These are phyloP conservation scores for Suillus bovinus DNA, from an alignment of 768 basidiomycete species.

Conservation along the genomic window DNA sequence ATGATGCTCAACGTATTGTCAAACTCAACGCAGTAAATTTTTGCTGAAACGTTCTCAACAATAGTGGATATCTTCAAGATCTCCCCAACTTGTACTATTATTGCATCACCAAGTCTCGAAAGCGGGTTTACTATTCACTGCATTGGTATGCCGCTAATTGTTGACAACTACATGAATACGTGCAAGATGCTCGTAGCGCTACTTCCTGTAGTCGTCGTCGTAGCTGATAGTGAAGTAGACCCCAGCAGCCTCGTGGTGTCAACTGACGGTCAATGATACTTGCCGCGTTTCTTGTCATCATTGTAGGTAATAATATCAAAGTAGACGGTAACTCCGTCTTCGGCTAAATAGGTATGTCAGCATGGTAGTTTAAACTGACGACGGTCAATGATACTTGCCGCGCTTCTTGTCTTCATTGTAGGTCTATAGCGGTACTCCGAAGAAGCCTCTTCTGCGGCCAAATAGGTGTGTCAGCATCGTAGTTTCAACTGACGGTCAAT, in stretches of 20 bases:
- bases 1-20: neutral
- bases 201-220: neutral
- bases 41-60: neutral
- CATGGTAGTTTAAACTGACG: neutral
- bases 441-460: neutral
- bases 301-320: neutral
- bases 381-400: neutral
- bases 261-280: neutral
- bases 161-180: too few species aligned
- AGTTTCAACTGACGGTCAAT: too few species aligned
- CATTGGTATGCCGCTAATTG: neutral
- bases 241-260: neutral
- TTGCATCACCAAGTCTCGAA: neutral
- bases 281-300: neutral
- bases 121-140: neutral
- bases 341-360: neutral
- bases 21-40: neutral
- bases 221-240: neutral
- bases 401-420: neutral
- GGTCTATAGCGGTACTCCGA: neutral
- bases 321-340: neutral
- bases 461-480: neutral
- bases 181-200: neutral
- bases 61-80: neutral
- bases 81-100: neutral